These are phyloP conservation scores for Chrysophaeum taylorii DNA, from an alignment of 352 stramenopile genomes.

Conservation along the genomic window DNA sequence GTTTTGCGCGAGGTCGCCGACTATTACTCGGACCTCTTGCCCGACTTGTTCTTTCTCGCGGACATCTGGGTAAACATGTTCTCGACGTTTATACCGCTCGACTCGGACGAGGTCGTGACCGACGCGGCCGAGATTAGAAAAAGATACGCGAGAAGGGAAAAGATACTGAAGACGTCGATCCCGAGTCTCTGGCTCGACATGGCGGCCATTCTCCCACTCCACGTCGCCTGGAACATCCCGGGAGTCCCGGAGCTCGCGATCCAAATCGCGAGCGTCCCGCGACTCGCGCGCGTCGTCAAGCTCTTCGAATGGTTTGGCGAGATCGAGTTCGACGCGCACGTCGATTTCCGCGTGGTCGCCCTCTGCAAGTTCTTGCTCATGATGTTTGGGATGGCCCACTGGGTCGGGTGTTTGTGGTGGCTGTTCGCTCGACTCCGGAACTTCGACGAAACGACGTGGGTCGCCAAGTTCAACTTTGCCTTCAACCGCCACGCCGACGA, in stretches of 20 bases:
- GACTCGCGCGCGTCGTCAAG: slow-evolving; percentile 9
- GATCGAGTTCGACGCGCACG: slow-evolving; percentile 18
- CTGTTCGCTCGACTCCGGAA: slow-evolving; percentile 15
- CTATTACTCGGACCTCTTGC: slow-evolving; percentile 1
- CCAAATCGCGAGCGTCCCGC: not conserved
- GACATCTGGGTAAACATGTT: not conserved
- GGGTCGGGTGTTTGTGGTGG: slow-evolving; percentile 25
- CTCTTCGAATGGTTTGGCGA: slow-evolving; percentile 16
- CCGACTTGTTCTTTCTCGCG: slow-evolving; percentile 10
- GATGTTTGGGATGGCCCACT: slow-evolving; percentile 20
- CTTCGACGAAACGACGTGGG: slow-evolving; percentile 20
- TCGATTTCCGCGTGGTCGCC: slow-evolving; percentile 16
- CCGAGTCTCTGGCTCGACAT: slow-evolving; percentile 16
- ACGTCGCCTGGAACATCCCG: slow-evolving; percentile 12
- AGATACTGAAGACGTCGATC: not conserved
- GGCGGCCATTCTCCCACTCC: slow-evolving; percentile 19
- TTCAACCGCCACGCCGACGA: slow-evolving; percentile 8
- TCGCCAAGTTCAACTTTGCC: slow-evolving; percentile 15
- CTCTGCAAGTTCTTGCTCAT: slow-evolving; percentile 21
- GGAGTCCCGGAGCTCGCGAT: not conserved
- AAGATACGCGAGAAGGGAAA: slow-evolving; percentile 9
- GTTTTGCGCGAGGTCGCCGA: too few relatives aligned
- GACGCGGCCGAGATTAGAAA: not conserved
- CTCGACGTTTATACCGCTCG: not conserved
- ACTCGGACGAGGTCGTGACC: not conserved